Evolutionary conservation across 2,329 filamentous ascomycete genomes (phyloP), one percentile per base, ranked within the genome.

Genomic region (Beauveria scarabaeidicola): DNA sequence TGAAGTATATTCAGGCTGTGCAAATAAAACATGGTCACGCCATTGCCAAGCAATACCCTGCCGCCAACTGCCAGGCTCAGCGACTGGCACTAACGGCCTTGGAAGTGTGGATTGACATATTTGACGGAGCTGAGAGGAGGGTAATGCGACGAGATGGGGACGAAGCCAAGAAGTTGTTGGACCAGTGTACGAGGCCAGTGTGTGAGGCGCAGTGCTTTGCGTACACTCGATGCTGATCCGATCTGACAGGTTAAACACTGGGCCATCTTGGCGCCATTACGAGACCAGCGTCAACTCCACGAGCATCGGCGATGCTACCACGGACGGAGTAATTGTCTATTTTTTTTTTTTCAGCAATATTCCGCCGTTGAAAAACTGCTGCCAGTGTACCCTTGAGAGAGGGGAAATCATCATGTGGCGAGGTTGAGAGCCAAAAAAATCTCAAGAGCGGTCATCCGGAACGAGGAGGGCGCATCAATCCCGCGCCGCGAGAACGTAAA

Each of bases 21-120:
- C 46, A 58, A 40, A 10, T 41, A 11, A n/a, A 32, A 8, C 46
- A 41, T 38, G 46, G 55, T 51, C 46, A 43, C 46, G 46, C 55
- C 46, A 50, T 51, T 51, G 46, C 46, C 55, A 58, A 58, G 55
- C 41, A 58, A 32, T 23, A 36, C 21, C 36, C 36, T 44, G 19
- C 27, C 19, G 10, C 41, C 21, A 38, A 8, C 9, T 44, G 7
- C 46, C 7, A 27, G 40, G 40, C 47, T 51, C 17, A 13, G 21
- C 19, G 21, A 15, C 11, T 21, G 44, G 40, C 40, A 41, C 40
- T 41, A 41, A 19, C 40, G 40, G 40, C 9, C 40, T 41, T 41
- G 40, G 40, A 19, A 41, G 40, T 41, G 40, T 19, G 40, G 40
- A 41, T 41, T 7, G 40, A 41, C 40, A n/a, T 19, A 19, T 41